Conservation (phyloP, 1,284 basidiomycete genomes). For the Boletellus dicymbophilus region DNA sequence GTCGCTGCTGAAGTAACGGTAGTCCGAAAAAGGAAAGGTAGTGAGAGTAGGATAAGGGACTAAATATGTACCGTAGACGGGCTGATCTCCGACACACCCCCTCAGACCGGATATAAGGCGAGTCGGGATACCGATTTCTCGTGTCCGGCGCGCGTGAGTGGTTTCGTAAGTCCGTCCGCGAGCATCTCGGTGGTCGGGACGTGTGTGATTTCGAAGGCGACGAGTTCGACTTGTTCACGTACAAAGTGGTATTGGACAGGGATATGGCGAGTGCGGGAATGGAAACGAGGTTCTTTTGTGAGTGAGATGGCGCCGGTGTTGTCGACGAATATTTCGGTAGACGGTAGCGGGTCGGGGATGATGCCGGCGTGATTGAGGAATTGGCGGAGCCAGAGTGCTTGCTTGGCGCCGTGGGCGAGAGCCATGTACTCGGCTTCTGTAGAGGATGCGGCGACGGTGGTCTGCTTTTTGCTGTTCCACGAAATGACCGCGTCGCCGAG, state of each 20-base stretch:
- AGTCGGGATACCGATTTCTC: too few species aligned
- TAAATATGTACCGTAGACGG: too few species aligned
- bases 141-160: too few species aligned
- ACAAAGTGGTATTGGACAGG: neutral
- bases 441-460: neutral
- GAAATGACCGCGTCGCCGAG: neutral
- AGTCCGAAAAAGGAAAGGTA: too few species aligned
- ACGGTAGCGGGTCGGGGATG: neutral
- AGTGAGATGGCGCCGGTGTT: neutral
- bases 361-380: neutral
- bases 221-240: neutral
- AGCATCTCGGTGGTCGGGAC: neutral
- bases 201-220: neutral
- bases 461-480: conserved; percentile 15
- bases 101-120: too few species aligned
- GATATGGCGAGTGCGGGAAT: neutral
- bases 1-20: too few species aligned
- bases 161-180: neutral
- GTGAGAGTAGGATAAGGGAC: too few species aligned
- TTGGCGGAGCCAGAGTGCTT: neutral
- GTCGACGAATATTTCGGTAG: neutral
- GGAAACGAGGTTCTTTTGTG: neutral
- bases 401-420: neutral
- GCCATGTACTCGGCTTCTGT: conserved; percentile 11
- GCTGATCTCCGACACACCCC: too few species aligned